These are phyloP conservation scores for Cercospora sp. DNA, from an alignment of 2,329 filamentous ascomycete species.

Conservation along the genomic window DNA sequence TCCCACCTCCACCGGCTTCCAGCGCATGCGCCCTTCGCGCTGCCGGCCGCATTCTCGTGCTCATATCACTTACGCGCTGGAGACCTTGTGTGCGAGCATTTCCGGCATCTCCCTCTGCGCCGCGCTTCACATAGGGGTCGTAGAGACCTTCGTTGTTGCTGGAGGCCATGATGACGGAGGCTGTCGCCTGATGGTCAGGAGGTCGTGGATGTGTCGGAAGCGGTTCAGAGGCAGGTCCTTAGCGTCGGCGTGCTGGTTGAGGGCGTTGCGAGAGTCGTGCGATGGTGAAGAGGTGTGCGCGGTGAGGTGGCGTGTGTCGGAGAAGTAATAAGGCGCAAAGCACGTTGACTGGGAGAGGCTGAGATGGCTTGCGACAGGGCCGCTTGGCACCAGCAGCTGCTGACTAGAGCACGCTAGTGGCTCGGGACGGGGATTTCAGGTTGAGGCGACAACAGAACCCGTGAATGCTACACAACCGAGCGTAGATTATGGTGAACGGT, in stretches of 20 bases:
- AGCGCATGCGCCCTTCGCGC: conserved; percentile 15
- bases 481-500: not conserved
- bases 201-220: conserved; percentile 15
- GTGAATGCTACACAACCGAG: conserved; percentile 4
- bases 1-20: conserved; percentile 2
- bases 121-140: conserved; percentile 34
- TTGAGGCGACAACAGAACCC: not conserved
- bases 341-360: conserved; percentile 6
- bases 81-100: conserved; percentile 31
- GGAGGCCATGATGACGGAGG: conserved; percentile 25
- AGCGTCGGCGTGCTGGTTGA: conserved; percentile 4
- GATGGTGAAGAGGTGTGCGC: conserved; percentile 5
- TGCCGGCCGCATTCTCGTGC: not conserved
- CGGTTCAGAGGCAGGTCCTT: not conserved
- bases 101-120: conserved; percentile 25
- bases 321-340: conserved; percentile 2
- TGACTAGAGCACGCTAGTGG: not conserved
- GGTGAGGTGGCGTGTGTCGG: conserved; percentile 2
- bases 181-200: conserved; percentile 16
- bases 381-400: not conserved
- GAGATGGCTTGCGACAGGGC: conserved; percentile 8
- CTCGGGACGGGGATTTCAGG: not conserved
- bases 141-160: conserved; percentile 30
- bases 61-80: conserved; percentile 24
- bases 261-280: conserved; percentile 8